These are phyloP conservation scores for Beta vulgaris DNA, from an alignment of 148 eudicot genomes.

Conservation along the genomic window DNA sequence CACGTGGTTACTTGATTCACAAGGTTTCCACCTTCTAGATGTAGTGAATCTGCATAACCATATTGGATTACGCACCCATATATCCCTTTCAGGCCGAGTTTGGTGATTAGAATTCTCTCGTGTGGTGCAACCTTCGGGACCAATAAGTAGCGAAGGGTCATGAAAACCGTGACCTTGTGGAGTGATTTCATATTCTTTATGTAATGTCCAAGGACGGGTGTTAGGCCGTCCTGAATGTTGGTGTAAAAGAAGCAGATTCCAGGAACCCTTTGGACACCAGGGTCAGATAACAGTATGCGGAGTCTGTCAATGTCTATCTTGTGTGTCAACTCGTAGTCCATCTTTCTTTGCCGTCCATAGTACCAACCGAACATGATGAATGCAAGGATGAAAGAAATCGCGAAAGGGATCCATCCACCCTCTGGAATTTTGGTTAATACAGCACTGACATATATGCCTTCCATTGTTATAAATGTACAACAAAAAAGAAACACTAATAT, in stretches of 20 bases:
- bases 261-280: slow-evolving; percentile 54
- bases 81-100: slow-evolving; percentile 44
- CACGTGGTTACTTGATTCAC: slow-evolving; percentile 41
- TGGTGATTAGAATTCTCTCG: slow-evolving; percentile 44
- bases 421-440: slow-evolving; percentile 57
- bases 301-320: slow-evolving; percentile 51
- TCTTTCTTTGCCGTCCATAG: slow-evolving; percentile 61
- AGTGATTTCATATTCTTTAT: slow-evolving; percentile 61
- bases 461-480: slow-evolving; percentile 45
- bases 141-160: slow-evolving; percentile 49
- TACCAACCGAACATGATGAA: slow-evolving; percentile 64
- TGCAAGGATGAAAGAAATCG: slow-evolving; percentile 54
- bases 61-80: slow-evolving; percentile 60
- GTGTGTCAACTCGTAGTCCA: slow-evolving; percentile 45
- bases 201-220: slow-evolving; percentile 65
- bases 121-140: slow-evolving; percentile 54
- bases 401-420: slow-evolving; percentile 82
- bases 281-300: slow-evolving; percentile 39
- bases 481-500: slow-evolving; percentile 46
- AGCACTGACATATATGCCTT: slow-evolving; percentile 53
- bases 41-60: slow-evolving; percentile 55
- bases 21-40: slow-evolving; percentile 48
- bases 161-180: slow-evolving; percentile 56
- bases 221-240: slow-evolving; percentile 63
- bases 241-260: slow-evolving; percentile 70